phyloP scores from a whole-genome alignment of 2,329 filamentous ascomycete species.

The Phoma sp. region DNA sequence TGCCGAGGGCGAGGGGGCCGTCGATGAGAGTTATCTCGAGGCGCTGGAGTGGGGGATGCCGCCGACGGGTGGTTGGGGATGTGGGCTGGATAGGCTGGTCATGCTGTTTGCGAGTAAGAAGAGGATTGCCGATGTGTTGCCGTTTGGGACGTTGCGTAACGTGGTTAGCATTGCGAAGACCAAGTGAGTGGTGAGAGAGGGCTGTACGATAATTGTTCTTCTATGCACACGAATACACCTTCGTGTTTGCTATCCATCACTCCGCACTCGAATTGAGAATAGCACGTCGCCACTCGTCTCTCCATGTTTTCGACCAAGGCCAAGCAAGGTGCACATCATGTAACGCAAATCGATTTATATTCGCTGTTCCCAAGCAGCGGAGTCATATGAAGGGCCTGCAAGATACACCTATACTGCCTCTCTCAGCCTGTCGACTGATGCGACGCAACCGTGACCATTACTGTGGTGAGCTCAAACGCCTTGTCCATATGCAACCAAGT shows the following conservation, averaged over 20 bases:
- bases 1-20: constrained; percentile 47
- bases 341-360: not conserved
- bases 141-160: constrained; percentile 82
- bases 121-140: constrained; percentile 83
- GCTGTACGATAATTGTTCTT: not conserved
- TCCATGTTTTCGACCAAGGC: too few species aligned
- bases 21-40: constrained; percentile 83
- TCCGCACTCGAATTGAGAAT: too few species aligned
- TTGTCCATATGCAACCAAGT: constrained; percentile 6
- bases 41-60: constrained; percentile 88
- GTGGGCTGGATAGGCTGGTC: constrained; percentile 85
- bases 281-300: too few species aligned
- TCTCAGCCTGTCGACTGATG: not conserved
- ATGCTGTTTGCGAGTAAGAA: constrained; percentile 86
- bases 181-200: constrained; percentile 10
- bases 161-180: constrained; percentile 52
- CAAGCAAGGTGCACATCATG: not conserved
- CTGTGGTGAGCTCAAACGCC: not conserved
- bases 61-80: constrained; percentile 97
- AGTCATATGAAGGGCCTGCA: not conserved
- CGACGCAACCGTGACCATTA: not conserved
- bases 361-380: not conserved
- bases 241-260: too few species aligned
- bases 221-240: not conserved
- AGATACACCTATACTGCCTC: not conserved